These are phyloP conservation scores for Ascochyta pisi DNA, from an alignment of 2,329 filamentous ascomycete species.

Conservation along the genomic window DNA sequence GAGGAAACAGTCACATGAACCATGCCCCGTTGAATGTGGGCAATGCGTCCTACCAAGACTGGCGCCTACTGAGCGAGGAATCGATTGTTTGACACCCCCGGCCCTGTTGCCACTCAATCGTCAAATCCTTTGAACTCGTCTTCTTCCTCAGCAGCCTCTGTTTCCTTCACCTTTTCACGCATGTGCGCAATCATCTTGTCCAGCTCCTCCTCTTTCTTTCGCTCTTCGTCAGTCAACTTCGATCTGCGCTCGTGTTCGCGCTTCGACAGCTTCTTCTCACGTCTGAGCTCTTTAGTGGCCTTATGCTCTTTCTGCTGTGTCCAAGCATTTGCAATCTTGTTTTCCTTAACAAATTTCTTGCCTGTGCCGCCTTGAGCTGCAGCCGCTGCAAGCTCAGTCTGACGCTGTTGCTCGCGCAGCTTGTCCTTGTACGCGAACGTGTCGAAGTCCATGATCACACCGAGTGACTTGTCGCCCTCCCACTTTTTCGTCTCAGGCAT, in stretches of 20 bases:
- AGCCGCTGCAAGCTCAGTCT: constrained; percentile 41
- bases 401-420: constrained; percentile 51
- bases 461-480: constrained; percentile 53
- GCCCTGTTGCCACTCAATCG: constrained; percentile 26
- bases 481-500: constrained; percentile 79
- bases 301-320: constrained; percentile 47
- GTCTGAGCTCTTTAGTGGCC: constrained; percentile 38
- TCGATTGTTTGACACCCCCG: background rate
- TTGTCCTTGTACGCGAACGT: constrained; percentile 55
- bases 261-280: constrained; percentile 45
- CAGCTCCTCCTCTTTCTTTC: constrained; percentile 44
- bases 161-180: constrained; percentile 31
- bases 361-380: constrained; percentile 32
- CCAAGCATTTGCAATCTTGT: constrained; percentile 43
- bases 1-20: background rate
- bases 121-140: constrained; percentile 47
- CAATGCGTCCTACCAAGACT: background rate
- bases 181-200: constrained; percentile 43
- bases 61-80: background rate
- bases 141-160: constrained; percentile 34
- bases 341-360: constrained; percentile 34
- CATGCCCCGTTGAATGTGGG: background rate
- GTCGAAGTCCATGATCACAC: constrained; percentile 51
- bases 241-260: constrained; percentile 38
- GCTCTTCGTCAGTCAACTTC: constrained; percentile 37